Evolutionary conservation across 352 stramenopile genomes (phyloP), one percentile per base, ranked within the genome.

Genomic region (Globisporangium paroecandrum): DNA sequence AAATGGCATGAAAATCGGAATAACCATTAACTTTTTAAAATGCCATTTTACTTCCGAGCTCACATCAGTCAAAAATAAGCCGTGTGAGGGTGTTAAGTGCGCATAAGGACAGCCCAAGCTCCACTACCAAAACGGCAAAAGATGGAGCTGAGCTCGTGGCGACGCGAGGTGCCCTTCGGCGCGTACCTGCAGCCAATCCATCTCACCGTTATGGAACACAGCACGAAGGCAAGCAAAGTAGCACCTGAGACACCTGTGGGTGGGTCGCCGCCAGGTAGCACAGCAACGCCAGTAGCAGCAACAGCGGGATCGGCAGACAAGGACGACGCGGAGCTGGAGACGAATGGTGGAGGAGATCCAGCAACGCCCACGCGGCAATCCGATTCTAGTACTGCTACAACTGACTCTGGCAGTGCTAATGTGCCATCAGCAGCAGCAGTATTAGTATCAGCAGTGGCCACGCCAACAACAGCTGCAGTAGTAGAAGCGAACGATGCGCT

Each of bases 131-230:
- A 46, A 15, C 38, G 2, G 38, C 38, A 46, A 13, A 53, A 32
- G 20, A 71, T 71, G 66, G 66, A 68, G 56, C 32, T 61, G 56
- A 61, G 56, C 56, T 61, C 56, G 9, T 47, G 56, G 56, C 29
- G 32, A n/a, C 56, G 56, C 20, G 56, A 61, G 32, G 56, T 61
- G 38, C 25, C 78, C 56, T 80, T 79, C 73, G 80, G 80, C 65
- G 63, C 58, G 27, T 77, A 80, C 61, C 46, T 88, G 27, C 80
- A 85, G 70, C 72, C 74, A 10, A 86, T 88, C 24, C 80, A 74
- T 13, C 71, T 88, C 4, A 58, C 74, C 13, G 58, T 86, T 5
- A 36, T 10, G 2, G 53, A 12, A 9, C 18, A 12, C 25, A 69
- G 47, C 25, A n/a, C n/a, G 2, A 61, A 47, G 20, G 20, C 20